Evolutionary conservation across 1,284 basidiomycete genomes (phyloP).

Genomic region (Ceratobasidium sp.): DNA sequence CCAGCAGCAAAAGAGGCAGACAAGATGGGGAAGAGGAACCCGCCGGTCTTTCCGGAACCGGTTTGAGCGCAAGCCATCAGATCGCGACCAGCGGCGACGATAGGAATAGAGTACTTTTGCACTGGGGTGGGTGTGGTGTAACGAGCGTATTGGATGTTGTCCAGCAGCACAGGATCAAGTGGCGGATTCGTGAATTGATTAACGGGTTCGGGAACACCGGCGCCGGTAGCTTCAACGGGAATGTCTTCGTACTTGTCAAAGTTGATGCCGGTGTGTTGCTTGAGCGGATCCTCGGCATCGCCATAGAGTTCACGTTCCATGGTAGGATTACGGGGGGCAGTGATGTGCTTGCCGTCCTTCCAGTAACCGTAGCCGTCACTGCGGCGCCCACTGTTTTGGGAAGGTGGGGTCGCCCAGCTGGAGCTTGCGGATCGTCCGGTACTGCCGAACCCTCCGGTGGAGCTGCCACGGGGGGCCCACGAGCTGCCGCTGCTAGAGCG

Average conservation of each 20-base stretch:
- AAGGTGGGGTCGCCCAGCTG: slow-evolving; percentile 52
- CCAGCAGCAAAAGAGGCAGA: slow-evolving; percentile 92
- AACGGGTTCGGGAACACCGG: slow-evolving; percentile 94
- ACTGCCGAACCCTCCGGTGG: slow-evolving; percentile 55
- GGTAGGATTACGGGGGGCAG: slow-evolving; percentile 84
- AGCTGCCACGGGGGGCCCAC: slow-evolving; percentile 56
- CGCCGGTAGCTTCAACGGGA: slow-evolving; percentile 97
- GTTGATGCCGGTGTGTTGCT: slow-evolving; percentile 97
- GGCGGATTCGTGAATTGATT: slow-evolving; percentile 89
- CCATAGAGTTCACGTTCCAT: slow-evolving; percentile 98
- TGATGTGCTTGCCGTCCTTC: slow-evolving; percentile 90
- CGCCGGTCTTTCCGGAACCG: slow-evolving; percentile 98
- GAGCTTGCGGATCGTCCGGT: slow-evolving; percentile 55
- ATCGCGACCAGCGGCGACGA: slow-evolving; percentile 91
- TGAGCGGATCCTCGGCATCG: slow-evolving; percentile 83
- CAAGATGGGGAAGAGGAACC: slow-evolving; percentile 99
- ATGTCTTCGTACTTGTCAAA: slow-evolving; percentile 99
- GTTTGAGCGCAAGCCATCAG: slow-evolving; percentile 99
- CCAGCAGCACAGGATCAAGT: slow-evolving; percentile 91
- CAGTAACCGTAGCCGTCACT: slow-evolving; percentile 82
- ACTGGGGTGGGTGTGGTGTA: slow-evolving; percentile 98
- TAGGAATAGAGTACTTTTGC: slow-evolving; percentile 99
- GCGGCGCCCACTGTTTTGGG: slow-evolving; percentile 60
- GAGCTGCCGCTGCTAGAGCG: slow-evolving; percentile 56
- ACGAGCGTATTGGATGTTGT: slow-evolving; percentile 93